These are phyloP conservation scores for Neoboletus brunneissimus DNA, from an alignment of 768 basidiomycete genomes.

Conservation along the genomic window DNA sequence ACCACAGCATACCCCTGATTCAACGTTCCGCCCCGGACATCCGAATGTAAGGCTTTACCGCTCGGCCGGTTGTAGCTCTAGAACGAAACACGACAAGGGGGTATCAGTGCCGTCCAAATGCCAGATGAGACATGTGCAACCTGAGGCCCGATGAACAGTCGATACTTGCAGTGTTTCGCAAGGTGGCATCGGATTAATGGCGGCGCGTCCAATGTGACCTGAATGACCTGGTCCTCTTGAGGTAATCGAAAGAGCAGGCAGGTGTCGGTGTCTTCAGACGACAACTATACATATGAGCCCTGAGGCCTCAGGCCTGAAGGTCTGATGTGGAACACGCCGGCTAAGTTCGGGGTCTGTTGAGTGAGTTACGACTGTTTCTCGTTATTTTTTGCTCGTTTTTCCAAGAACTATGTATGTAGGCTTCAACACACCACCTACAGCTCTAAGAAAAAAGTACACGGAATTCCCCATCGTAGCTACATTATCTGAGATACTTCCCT, in stretches of 20 bases:
- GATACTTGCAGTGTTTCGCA: slow-evolving; percentile 2
- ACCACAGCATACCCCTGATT: neutral
- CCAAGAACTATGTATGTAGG: too few relatives aligned
- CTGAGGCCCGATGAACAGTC: neutral
- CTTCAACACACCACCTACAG: too few relatives aligned
- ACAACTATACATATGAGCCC: neutral
- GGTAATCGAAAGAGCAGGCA: neutral
- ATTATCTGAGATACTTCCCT: too few relatives aligned
- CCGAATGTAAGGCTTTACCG: neutral
- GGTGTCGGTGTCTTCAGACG: neutral
- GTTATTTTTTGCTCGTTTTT: too few relatives aligned
- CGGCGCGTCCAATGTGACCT: neutral
- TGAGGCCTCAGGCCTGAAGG: too few relatives aligned
- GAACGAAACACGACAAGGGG: neutral
- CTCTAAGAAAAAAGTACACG: too few relatives aligned
- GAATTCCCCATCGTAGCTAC: too few relatives aligned
- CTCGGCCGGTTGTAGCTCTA: slow-evolving; percentile 9
- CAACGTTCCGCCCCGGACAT: neutral
- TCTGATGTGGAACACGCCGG: too few relatives aligned
- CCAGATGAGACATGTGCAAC: neutral
- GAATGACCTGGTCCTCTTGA: neutral
- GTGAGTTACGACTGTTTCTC: too few relatives aligned
- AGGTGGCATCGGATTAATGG: slow-evolving; percentile 3
- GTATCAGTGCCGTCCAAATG: neutral
- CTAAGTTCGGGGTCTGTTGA: too few relatives aligned